Evolutionary conservation across 2,329 filamentous ascomycete species (phyloP).

Genomic region (Colletotrichum camelliae): DNA sequence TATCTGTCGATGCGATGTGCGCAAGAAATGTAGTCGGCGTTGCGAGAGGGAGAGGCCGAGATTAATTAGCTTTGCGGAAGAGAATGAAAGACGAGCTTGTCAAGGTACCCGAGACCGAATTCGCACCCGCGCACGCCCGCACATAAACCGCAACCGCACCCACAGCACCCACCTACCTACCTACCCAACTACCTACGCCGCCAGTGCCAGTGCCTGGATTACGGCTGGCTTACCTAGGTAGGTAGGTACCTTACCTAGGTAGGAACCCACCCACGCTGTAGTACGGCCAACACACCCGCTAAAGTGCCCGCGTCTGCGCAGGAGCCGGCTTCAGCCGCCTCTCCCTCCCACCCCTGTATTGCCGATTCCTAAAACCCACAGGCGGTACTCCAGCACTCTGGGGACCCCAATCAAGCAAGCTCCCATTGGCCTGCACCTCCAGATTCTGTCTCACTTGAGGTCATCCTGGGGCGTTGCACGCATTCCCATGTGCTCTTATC

Average conservation of each 20-base stretch:
- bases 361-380: background rate
- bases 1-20: background rate
- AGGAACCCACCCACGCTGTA: background rate
- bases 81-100: background rate
- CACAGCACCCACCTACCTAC: background rate
- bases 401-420: background rate
- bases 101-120: constrained; percentile 16
- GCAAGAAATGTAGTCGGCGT: background rate
- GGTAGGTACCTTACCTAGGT: no score
- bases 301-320: background rate
- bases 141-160: background rate
- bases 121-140: background rate
- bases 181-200: background rate
- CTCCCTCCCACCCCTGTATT: background rate
- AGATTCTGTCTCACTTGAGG: background rate
- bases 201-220: background rate
- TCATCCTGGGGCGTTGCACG: background rate
- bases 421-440: background rate
- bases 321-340: background rate
- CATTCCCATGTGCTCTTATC: background rate
- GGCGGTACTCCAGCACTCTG: background rate
- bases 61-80: background rate
- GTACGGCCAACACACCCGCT: background rate
- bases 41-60: background rate
- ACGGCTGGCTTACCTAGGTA: background rate